Base-by-base conservation (phyloP, 108 stramenopile genomes). In the Parietichytrium sp. region DNA sequence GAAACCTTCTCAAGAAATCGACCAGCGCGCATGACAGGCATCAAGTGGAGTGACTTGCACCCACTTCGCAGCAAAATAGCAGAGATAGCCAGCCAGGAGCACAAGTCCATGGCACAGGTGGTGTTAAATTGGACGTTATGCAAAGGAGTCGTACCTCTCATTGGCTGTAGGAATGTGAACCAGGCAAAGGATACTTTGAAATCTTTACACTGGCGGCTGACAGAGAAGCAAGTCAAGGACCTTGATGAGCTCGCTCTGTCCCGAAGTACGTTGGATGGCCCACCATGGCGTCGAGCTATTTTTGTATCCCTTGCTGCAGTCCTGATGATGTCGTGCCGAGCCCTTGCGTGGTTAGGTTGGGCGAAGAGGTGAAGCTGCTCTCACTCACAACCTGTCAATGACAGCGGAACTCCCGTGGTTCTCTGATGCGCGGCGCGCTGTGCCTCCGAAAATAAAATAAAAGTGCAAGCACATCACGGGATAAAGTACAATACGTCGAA, bases 101-200 rank as follows among this genome's bases (percentile, higher is more conserved):
- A 84, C 18, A 93, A 93, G 54, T 89, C 91, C 8, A 90, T 87
- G 81, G 86, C 92, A 15, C 94, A 95, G 87, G 91, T 95, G 8
- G 94, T 93, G 27, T 92, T 95, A 54, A 95, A 95, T 81, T 95
- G 94, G 94, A 90, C 90, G n/a, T 88, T 93, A 33, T 89, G 91
- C 83, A 93, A 93, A 81, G 93, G 92, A 7, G 92, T 92, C 1
- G 91, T 95, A 8, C 94, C 94, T 4, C 93, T 95, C 48, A 91
- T 92, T 26, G 94, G 94, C 8, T 88, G 84, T 18, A 85, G 93
- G 23, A 93, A 86, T 4, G 51, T 91, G 47, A 29, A 51, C 49
- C 89, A 90, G 85, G 94, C 93, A 18, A 51, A 85, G 55, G 93
- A 93, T 81, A 93, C 93, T 79, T 49, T 93, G 30, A 89, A 89